phyloP scores from a whole-genome alignment of 768 basidiomycete genomes.

The Thelephora aurantiotincta region DNA sequence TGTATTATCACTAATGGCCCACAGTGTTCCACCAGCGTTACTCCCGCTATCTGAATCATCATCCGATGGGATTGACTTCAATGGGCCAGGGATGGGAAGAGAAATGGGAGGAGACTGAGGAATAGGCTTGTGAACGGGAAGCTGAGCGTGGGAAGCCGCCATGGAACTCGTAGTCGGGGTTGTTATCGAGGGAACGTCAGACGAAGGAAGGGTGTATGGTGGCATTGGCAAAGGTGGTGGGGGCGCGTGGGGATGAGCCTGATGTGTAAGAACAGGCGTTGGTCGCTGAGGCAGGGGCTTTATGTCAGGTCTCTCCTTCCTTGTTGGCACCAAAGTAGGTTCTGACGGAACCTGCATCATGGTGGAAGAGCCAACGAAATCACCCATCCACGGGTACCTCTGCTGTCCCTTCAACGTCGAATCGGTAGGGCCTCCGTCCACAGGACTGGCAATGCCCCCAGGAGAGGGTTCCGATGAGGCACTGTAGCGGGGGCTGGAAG shows the following conservation, averaged over 20 bases:
- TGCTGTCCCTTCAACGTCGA: background rate
- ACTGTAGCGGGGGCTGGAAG: background rate
- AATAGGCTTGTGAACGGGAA: background rate
- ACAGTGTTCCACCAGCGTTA: constrained; percentile 28
- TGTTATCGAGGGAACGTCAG: background rate
- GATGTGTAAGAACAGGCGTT: background rate
- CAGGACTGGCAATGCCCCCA: background rate
- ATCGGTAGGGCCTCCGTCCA: background rate
- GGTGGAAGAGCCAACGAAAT: background rate
- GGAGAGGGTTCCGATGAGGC: background rate
- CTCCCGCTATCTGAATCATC: constrained; percentile 34
- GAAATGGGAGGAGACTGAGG: background rate
- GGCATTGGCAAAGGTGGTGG: background rate
- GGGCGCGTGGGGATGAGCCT: background rate
- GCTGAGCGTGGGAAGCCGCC: background rate
- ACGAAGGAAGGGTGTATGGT: background rate
- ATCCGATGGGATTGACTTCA: constrained; percentile 10
- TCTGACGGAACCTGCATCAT: background rate
- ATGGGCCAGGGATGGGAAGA: constrained; percentile 1
- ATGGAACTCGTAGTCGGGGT: background rate
- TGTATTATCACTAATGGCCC: constrained; percentile 18
- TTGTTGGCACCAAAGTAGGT: background rate
- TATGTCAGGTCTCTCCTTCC: background rate
- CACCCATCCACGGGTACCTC: background rate
- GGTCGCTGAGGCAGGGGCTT: background rate